phyloP scores from a whole-genome alignment of 331 rosid genomes.

The Acacia concinna region DNA sequence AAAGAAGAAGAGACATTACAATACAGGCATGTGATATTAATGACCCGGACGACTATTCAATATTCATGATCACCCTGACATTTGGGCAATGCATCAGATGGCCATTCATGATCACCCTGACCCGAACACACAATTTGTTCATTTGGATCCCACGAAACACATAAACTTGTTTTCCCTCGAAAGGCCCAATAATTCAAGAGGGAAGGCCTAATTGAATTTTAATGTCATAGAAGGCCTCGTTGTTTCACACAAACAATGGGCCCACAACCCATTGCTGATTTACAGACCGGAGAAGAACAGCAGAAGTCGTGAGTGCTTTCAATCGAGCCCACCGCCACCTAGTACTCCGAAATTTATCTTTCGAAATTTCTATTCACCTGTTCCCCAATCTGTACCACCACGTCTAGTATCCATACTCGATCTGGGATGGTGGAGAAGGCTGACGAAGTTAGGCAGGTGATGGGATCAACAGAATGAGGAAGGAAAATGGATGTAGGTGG shows the following conservation, averaged over 20 bases:
- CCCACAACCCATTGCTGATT: background rate
- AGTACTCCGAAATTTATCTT: constrained; percentile 28
- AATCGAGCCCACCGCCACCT: background rate
- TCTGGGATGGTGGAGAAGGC: constrained; percentile 51
- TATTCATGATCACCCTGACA: no score
- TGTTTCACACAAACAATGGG: background rate
- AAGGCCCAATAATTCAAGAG: background rate
- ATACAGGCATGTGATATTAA: no score
- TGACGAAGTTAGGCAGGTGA: constrained; percentile 44
- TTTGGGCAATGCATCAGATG: no score
- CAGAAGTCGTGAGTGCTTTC: no score
- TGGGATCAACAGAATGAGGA: constrained; percentile 47
- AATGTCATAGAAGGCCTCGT: no score
- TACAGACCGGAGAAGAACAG: background rate
- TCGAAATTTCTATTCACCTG: background rate
- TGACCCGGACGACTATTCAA: no score
- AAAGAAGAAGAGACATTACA: no score
- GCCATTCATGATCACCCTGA: background rate
- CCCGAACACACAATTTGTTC: background rate
- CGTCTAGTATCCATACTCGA: constrained; percentile 35
- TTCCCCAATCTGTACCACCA: background rate
- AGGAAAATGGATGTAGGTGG: constrained; percentile 54
- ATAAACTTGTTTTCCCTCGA: background rate
- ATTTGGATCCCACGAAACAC: background rate
- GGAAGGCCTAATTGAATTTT: background rate